Evolutionary conservation across 768 basidiomycete genomes (phyloP).

Genomic region (Russula vinacea): DNA sequence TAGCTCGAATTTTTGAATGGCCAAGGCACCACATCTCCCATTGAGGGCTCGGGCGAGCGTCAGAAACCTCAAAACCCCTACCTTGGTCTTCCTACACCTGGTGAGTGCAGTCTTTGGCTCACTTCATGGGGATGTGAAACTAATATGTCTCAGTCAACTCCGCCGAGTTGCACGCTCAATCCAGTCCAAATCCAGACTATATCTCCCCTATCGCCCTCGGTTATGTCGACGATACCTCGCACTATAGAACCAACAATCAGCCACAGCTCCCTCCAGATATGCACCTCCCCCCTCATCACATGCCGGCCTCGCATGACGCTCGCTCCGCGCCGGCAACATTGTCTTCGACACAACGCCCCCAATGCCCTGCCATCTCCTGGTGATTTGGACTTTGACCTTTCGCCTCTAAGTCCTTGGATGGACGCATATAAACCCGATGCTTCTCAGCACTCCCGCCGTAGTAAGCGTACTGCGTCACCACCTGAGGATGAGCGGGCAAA

Average conservation of each 20-base stretch:
- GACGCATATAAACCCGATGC: slow-evolving; percentile 51
- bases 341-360: slow-evolving; percentile 55
- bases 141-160: slow-evolving; percentile 37
- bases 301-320: slow-evolving; percentile 32
- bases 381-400: slow-evolving; percentile 70
- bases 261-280: slow-evolving; percentile 28
- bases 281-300: slow-evolving; percentile 33
- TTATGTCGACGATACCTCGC: slow-evolving; percentile 36
- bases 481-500: slow-evolving; percentile 25
- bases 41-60: slow-evolving; percentile 33
- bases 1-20: slow-evolving; percentile 38
- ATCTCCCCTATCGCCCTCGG: slow-evolving; percentile 60
- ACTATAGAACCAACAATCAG: slow-evolving; percentile 31
- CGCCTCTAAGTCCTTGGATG: slow-evolving; percentile 79
- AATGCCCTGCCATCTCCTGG: slow-evolving; percentile 43
- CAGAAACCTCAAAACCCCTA: slow-evolving; percentile 33
- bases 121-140: slow-evolving; percentile 35
- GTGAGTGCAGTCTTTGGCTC: slow-evolving; percentile 42
- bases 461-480: slow-evolving; percentile 28
- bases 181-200: slow-evolving; percentile 49
- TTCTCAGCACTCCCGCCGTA: slow-evolving; percentile 24
- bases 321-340: slow-evolving; percentile 69
- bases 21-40: slow-evolving; percentile 37
- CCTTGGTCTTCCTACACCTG: slow-evolving; percentile 62
- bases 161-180: slow-evolving; percentile 60